Evolutionary conservation across 768 basidiomycete species (phyloP), one percentile per base, ranked within the genome.

Genomic region (Rossbeevera mucosa): DNA sequence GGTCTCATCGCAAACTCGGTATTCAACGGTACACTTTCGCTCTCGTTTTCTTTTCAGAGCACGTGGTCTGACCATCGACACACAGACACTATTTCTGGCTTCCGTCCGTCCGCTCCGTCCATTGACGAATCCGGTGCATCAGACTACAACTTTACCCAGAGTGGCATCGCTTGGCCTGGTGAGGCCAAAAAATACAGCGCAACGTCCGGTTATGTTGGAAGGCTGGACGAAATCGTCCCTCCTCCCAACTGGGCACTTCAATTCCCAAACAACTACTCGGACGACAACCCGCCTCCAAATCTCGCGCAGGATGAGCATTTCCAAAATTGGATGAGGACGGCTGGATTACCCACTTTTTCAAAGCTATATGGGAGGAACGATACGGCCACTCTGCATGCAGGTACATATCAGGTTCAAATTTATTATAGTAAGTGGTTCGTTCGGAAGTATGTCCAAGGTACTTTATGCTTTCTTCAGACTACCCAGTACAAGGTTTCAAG

Each of bases 301-400:
- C 74, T 98, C 30, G 72, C 75, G 48, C 58, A 60, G 2, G 86
- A 98, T 63, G 90, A 97, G 69, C 94, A 90, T 62, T 98, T 99
- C 76, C 95, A 98, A 71, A 94, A 95, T 66, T 99, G 96, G 96
- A 99, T 99, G 96, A 82, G 95, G 53, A 96, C 94, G 2, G 92
- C 96, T 1, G 96, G 95, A 12, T 71, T 98, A 44, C 96, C 96
- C 8, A 97, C 95, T 6, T 99, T 99, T 70, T 85, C 92, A 28
- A 98, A 99, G 72, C 74, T 99, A 20, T 97, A 88, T 64, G 94
- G 88, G 14, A 78, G 95, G 57, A 98, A 97, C 66, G 94, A 98
- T 62, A 69, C 81, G 25, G 77, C 86, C 47, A 74, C 71, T 21
- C 81, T 99, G 77, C 59, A 62, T 18, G 77, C 82, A 49, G 96